Percentiles rank a stretch among this genome's conserved stretches.
These are phyloP conservation scores for Platanus orientalis DNA, from an alignment of 164 flowering plant genomes.

Conservation along the genomic window DNA sequence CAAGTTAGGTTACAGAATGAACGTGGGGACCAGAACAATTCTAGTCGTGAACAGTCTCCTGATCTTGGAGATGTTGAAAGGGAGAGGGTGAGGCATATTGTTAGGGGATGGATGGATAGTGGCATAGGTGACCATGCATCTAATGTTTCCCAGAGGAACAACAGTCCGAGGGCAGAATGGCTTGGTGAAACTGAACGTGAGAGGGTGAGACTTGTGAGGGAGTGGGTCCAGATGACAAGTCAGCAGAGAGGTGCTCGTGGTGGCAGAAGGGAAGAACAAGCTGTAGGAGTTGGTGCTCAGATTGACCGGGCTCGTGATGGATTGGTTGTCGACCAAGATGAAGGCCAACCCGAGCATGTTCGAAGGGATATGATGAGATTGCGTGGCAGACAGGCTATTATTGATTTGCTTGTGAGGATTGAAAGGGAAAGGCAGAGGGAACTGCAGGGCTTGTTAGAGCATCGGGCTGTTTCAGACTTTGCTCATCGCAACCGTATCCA, in stretches of 20 bases:
- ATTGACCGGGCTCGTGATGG: too few relatives aligned
- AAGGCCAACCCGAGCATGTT: conserved; percentile 38
- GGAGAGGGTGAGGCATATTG: conserved; percentile 76
- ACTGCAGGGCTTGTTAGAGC: conserved; percentile 61
- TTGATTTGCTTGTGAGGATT: conserved; percentile 72
- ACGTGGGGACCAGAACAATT: conserved; percentile 38
- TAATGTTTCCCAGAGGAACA: conserved; percentile 31
- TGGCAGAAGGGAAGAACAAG: conserved; percentile 43
- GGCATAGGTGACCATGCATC: conserved; percentile 42
- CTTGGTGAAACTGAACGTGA: conserved; percentile 80
- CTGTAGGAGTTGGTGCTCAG: conserved; percentile 38
- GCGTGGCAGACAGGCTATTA: conserved; percentile 84
- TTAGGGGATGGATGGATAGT: conserved; percentile 70
- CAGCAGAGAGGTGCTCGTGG: conserved; percentile 48
- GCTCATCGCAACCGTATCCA: conserved; percentile 94
- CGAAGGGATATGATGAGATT: conserved; percentile 60
- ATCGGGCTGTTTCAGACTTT: conserved; percentile 71
- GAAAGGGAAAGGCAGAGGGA: conserved; percentile 76
- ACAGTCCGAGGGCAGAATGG: conserved; percentile 59
- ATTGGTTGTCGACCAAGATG: conserved; percentile 41
- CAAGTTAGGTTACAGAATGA: conserved; percentile 50
- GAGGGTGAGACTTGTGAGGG: conserved; percentile 75
- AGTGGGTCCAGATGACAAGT: conserved; percentile 72
- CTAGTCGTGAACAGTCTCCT: conserved; percentile 93
- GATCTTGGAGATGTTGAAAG: conserved; percentile 91